Evolutionary conservation across 2,329 filamentous ascomycete species (phyloP).

Genomic region (Cyphellophora attinorum): DNA sequence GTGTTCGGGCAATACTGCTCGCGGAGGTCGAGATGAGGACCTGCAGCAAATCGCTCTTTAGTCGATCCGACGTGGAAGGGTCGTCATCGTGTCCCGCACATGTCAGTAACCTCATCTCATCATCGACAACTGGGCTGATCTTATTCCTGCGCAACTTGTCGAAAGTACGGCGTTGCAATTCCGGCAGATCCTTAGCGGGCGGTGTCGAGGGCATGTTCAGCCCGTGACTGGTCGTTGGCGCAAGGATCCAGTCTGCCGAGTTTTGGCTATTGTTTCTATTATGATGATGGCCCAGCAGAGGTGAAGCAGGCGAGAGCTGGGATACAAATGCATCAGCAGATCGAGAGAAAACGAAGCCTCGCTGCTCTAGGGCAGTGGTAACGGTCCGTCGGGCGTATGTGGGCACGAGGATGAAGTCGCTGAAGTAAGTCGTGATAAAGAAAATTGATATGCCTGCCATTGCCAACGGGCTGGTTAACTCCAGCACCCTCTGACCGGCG

Average conservation of each 20-base stretch:
- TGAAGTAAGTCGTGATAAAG: slow-evolving; percentile 98
- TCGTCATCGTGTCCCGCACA: slow-evolving; percentile 57
- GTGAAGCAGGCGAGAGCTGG: slow-evolving; percentile 30
- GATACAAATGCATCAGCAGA: slow-evolving; percentile 57
- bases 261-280: too few species aligned
- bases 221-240: slow-evolving; percentile 31
- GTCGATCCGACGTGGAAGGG: slow-evolving; percentile 5
- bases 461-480: slow-evolving; percentile 81
- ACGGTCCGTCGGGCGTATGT: slow-evolving; percentile 64
- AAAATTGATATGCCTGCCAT: slow-evolving; percentile 89
- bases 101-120: slow-evolving; percentile 62
- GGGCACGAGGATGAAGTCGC: slow-evolving; percentile 90
- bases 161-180: slow-evolving; percentile 77
- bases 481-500: slow-evolving; percentile 81
- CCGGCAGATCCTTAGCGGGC: slow-evolving; percentile 65
- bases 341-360: slow-evolving; percentile 77
- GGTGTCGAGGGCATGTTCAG: slow-evolving; percentile 53
- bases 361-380: slow-evolving; percentile 62
- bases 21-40: slow-evolving; percentile 13
- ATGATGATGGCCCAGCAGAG: slow-evolving; percentile 2
- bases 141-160: slow-evolving; percentile 66
- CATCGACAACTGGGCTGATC: slow-evolving; percentile 63
- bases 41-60: slow-evolving; percentile 17
- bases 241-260: not conserved
- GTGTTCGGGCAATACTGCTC: not conserved